phyloP scores from a whole-genome alignment of 1,284 basidiomycete genomes.

The Sanghuangporus baumii region DNA sequence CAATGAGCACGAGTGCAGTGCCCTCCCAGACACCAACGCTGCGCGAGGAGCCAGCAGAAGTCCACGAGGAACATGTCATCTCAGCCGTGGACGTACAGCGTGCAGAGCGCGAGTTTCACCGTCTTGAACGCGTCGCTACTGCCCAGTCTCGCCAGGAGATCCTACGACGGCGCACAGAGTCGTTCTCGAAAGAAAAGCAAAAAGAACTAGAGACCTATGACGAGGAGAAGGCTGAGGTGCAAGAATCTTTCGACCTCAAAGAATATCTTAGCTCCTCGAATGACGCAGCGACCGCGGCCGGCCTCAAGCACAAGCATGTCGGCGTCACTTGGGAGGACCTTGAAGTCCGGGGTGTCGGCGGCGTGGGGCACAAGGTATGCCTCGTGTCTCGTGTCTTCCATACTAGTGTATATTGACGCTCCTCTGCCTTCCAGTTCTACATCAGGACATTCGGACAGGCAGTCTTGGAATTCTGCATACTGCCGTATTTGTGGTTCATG shows the following conservation, averaged over 20 bases:
- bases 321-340: slow-evolving; percentile 77
- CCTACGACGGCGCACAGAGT: slow-evolving; percentile 7
- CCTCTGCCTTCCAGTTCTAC: slow-evolving; percentile 37
- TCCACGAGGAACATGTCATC: slow-evolving; percentile 1
- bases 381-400: background rate
- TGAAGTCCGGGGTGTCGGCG: slow-evolving; percentile 67
- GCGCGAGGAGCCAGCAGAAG: slow-evolving; percentile 1
- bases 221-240: slow-evolving; percentile 11
- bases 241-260: slow-evolving; percentile 56
- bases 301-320: slow-evolving; percentile 79
- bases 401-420: background rate
- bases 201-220: slow-evolving; percentile 46
- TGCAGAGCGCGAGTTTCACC: slow-evolving; percentile 50
- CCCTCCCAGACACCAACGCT: slow-evolving; percentile 18
- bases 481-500: slow-evolving; percentile 49
- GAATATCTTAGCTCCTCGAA: slow-evolving; percentile 71
- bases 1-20: slow-evolving; percentile 5
- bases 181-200: slow-evolving; percentile 21
- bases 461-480: slow-evolving; percentile 49
- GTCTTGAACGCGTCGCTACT: slow-evolving; percentile 38
- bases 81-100: slow-evolving; percentile 36
- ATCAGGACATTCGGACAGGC: slow-evolving; percentile 62
- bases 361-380: slow-evolving; percentile 50
- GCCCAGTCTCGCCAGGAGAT: slow-evolving; percentile 22
- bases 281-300: slow-evolving; percentile 60